Evolutionary conservation across 345 rosid genomes (phyloP), one percentile per base, ranked within the genome.

Genomic region (Eutrema heterophyllum): DNA sequence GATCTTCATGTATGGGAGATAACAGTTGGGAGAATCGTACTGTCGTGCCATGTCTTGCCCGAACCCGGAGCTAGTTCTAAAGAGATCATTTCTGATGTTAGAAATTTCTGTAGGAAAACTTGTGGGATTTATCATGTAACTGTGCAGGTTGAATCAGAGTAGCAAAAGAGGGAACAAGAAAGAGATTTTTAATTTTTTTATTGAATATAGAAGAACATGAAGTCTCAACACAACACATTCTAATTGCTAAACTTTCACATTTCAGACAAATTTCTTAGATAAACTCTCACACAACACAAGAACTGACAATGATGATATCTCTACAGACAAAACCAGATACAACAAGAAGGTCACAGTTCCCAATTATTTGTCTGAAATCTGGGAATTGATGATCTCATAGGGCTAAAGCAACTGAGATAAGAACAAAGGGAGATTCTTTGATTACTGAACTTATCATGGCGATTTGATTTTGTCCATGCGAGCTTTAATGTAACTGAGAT

Each of bases 1-100:
- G 97, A 87, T 78, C 84, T 93, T 40, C 98, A 89, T 61, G 84
- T 93, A 6, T 91, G 98, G 97, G 85, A 90, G 10, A 80, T 89
- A 21, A 93, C 97, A 12, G 75, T 64, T 2, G 96, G 96, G 71
- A 88, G 86, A 81, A 52, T 70, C 29, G 88, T 85, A 2, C 50
- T 93, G 73, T 84, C 90, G 14, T 91, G 98, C 80, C 97, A 87
- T 84, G 80, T 86, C 36, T 58, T 80, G 43, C 77, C 87, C 1
- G 84, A 89, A 59, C 68, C 89, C 2, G 91, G 79, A 54, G 86
- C 68, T 41, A 83, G 80, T 80, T 67, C 82, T 45, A 38, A 65
- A 43, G 84, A 88, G 36, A 67, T 93, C 15, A 70, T 93, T 36
- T 5, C 57, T 15, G 67, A 78, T 76, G 78, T 90, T 44, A 82